These are phyloP conservation scores for Monosporozyma servazzii DNA, from an alignment of 805 yeast genomes.

Conservation along the genomic window DNA sequence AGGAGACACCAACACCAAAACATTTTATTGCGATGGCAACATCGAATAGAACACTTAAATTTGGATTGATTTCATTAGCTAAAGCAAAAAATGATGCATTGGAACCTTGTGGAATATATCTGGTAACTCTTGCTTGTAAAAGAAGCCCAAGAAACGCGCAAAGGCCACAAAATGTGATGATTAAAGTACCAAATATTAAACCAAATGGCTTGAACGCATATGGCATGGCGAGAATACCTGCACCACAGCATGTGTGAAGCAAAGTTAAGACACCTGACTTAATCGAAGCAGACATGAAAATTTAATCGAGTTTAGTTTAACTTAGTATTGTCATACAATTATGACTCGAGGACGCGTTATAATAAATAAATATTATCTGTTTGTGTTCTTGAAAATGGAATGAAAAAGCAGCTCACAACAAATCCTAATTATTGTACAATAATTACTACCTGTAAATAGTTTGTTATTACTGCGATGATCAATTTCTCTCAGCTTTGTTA, in stretches of 20 bases:
- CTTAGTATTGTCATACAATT: background rate
- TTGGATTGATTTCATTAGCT: constrained; percentile 52
- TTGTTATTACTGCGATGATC: no score
- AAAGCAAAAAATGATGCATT: constrained; percentile 55
- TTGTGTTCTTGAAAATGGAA: no score
- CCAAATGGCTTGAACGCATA: constrained; percentile 44
- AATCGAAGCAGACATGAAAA: constrained; percentile 19
- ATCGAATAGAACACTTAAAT: constrained; percentile 52
- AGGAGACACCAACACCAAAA: constrained; percentile 61
- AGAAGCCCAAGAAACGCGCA: constrained; percentile 41
- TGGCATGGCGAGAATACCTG: constrained; percentile 72
- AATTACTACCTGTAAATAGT: no score
- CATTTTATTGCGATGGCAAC: constrained; percentile 62
- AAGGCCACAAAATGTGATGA: constrained; percentile 21
- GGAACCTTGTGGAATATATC: constrained; percentile 35
- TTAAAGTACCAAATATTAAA: constrained; percentile 18
- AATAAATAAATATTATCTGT: background rate
- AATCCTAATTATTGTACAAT: no score
- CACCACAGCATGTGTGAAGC: constrained; percentile 35
- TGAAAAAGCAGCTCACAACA: no score
- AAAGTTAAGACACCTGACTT: constrained; percentile 28
- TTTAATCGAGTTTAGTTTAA: background rate
- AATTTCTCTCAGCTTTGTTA: background rate
- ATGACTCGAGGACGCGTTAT: background rate
- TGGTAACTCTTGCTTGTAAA: constrained; percentile 49